phyloP scores from a whole-genome alignment of 1,139 yeast genomes.

The Candida sojae region DNA sequence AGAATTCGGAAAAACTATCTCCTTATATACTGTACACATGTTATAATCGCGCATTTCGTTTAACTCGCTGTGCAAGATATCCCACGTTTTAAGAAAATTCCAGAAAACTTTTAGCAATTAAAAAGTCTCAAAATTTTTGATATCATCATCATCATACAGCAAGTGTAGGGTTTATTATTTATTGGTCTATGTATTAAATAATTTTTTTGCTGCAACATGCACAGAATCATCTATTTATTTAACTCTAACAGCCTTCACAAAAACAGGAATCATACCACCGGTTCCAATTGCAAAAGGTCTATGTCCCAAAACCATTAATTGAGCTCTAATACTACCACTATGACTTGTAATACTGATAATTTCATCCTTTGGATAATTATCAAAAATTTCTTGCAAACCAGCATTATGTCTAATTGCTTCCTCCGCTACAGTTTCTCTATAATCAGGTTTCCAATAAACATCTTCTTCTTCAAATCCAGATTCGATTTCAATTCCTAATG shows the following conservation, averaged over 20 bases:
- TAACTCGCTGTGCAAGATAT: no score
- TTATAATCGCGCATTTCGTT: no score
- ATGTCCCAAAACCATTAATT: constrained; percentile 42
- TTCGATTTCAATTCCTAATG: constrained; percentile 36
- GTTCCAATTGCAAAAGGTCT: constrained; percentile 45
- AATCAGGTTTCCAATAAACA: constrained; percentile 36
- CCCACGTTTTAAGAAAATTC: neutral
- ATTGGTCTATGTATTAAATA: neutral
- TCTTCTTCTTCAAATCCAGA: constrained; percentile 44
- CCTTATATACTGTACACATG: neutral
- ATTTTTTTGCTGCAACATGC: neutral
- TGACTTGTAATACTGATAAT: constrained; percentile 37
- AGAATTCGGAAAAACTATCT: neutral
- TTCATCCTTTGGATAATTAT: constrained; percentile 20
- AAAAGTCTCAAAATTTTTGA: no score
- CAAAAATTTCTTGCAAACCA: constrained; percentile 38
- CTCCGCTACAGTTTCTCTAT: constrained; percentile 42
- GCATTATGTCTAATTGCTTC: constrained; percentile 41
- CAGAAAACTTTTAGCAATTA: neutral
- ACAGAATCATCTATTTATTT: neutral
- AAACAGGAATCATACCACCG: constrained; percentile 48
- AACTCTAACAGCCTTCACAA: constrained; percentile 32
- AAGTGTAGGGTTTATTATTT: no score
- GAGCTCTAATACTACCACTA: constrained; percentile 43
- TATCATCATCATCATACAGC: no score